Evolutionary conservation across 495 filamentous ascomycete species (phyloP).

Genomic region (Penicillium salamii): DNA sequence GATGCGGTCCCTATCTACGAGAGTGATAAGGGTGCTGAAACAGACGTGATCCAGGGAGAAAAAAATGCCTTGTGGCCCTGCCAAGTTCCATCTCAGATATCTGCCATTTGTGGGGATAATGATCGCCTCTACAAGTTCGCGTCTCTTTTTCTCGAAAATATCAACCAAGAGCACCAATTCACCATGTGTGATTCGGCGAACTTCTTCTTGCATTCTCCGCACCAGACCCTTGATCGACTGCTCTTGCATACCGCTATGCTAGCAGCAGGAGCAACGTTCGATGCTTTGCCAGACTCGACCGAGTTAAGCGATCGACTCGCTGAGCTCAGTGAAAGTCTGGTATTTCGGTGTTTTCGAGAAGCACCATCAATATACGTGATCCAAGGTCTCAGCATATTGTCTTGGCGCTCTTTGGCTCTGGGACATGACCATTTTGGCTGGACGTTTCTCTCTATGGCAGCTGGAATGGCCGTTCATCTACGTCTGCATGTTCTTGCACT

Average conservation of each 20-base stretch:
- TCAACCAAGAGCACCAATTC: slow-evolving; percentile 11
- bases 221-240: slow-evolving; percentile 1
- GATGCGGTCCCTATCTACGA: slow-evolving; percentile 3
- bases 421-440: slow-evolving; percentile 10
- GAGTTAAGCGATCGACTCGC: slow-evolving; percentile 4
- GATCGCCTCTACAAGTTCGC: slow-evolving; percentile 1
- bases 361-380: slow-evolving; percentile 7
- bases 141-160: slow-evolving; percentile 2
- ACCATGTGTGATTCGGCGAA: not conserved
- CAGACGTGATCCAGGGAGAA: not conserved
- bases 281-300: not conserved
- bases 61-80: not conserved
- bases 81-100: not conserved
- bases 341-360: slow-evolving; percentile 8
- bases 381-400: slow-evolving; percentile 9
- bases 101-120: not conserved
- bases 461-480: slow-evolving; percentile 11
- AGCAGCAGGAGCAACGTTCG: slow-evolving; percentile 10
- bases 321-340: slow-evolving; percentile 5
- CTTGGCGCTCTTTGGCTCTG: slow-evolving; percentile 6
- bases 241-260: slow-evolving; percentile 7
- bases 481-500: slow-evolving; percentile 9
- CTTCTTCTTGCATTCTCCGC: not conserved
- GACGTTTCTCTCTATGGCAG: slow-evolving; percentile 10
- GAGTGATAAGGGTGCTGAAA: not conserved